Conservation (phyloP, 108 stramenopile genomes). For the Cyclotella baltica region DNA sequence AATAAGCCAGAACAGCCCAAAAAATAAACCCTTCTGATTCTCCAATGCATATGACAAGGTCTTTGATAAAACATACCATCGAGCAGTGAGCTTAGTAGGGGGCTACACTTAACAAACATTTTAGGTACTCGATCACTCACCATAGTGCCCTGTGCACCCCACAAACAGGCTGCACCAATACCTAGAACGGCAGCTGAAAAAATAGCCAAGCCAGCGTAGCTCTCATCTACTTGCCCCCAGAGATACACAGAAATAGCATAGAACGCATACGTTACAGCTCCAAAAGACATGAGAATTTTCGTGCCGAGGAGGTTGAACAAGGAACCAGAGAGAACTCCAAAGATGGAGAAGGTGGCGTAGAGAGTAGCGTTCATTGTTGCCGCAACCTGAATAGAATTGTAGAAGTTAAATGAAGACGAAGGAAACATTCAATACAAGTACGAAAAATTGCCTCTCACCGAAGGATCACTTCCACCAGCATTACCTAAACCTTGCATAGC, state of each 20-base stretch:
- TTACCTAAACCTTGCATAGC: slow-evolving; percentile 1
- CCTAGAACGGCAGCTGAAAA: background rate
- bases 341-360: slow-evolving; percentile 1
- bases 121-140: too few relatives aligned
- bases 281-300: slow-evolving; percentile 1
- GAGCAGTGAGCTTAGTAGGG: too few relatives aligned
- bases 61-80: too few relatives aligned
- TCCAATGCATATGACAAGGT: background rate
- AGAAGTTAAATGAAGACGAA: background rate
- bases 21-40: slow-evolving; percentile 1
- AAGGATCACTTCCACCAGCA: background rate
- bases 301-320: slow-evolving; percentile 1
- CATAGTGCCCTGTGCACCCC: background rate
- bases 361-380: background rate
- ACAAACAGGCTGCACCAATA: background rate
- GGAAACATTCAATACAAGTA: too few relatives aligned
- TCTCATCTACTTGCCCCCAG: slow-evolving; percentile 1
- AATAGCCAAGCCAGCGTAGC: slow-evolving; percentile 1
- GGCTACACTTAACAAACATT: too few relatives aligned
- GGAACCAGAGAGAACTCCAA: background rate
- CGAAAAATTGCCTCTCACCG: too few relatives aligned
- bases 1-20: background rate
- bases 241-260: slow-evolving; percentile 1
- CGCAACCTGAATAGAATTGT: background rate
- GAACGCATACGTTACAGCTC: background rate